Evolutionary conservation across 495 filamentous ascomycete genomes (phyloP), one percentile per base, ranked within the genome.

Genomic region (Hyphodiscus hymeniophilus): DNA sequence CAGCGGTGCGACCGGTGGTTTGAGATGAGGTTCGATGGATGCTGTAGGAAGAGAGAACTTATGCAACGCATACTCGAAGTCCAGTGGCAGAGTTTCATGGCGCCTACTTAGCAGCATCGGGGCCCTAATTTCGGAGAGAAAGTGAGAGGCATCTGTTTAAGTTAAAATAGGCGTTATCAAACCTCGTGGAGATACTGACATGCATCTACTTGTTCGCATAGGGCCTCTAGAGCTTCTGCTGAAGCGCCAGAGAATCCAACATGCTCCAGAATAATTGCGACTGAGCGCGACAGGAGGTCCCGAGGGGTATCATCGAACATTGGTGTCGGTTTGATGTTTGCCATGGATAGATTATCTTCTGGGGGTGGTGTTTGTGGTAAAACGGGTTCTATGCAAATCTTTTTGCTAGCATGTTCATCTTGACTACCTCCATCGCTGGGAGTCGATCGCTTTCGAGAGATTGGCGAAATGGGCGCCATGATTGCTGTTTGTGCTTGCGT

Each of bases 61-160:
- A 10, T 66, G 65, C 30, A 89, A 63, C 31, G 80, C 82, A 53
- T 76, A 72, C 36, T 81, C 72, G 58, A 87, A 89, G 62, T 90
- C 85, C 32, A 76, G 69, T 13, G 84, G 77, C 12, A 80, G 77
- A 3, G 84, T 74, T 39, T 74, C 68, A 13, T 70, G 67, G 13
- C 85, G 79, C 23, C 85, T 72, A 16, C 68, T 67, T 12, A 73
- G 66, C 23, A 69, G 62, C 79, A 88, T 84, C 4, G 82, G 81
- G 31, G 74, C 64, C 20, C 72, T 72, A 22, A 86, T 68, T 41
- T 70, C 63, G 15, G 69, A 68, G 11, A 79, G 63, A 45, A 85
- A 70, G 45, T 71, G 64, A 24, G 72, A 52, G 60, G 83, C 74
- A 67, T 85, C 38, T 63, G 30, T 8, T 51, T 23, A 11, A 40